These are phyloP conservation scores for Clarireedia monteithiana DNA, from an alignment of 2,329 filamentous ascomycete genomes.

Conservation along the genomic window DNA sequence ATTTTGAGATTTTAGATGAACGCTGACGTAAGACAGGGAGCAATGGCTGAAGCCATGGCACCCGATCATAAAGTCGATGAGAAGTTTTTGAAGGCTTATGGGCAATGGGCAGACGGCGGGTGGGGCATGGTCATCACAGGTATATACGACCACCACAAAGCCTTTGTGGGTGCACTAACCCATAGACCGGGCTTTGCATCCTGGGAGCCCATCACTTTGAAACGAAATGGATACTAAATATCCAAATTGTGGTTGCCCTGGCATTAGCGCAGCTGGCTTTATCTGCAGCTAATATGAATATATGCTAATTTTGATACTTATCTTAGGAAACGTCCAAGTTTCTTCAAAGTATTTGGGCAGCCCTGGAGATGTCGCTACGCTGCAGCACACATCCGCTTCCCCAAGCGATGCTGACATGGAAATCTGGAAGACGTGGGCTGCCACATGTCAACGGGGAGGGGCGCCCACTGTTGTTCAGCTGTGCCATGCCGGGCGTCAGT, in stretches of 20 bases:
- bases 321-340: slow-evolving; percentile 2
- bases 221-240: too few species aligned
- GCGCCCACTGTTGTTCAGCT: slow-evolving; percentile 38
- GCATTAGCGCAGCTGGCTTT: too few species aligned
- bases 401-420: slow-evolving; percentile 15
- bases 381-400: slow-evolving; percentile 23
- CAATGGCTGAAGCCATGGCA: slow-evolving; percentile 32
- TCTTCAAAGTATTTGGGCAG: background rate
- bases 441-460: slow-evolving; percentile 26
- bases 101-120: slow-evolving; percentile 44
- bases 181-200: too few species aligned
- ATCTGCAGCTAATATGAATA: too few species aligned
- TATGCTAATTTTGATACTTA: background rate
- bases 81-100: slow-evolving; percentile 39
- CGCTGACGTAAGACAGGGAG: background rate
- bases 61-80: slow-evolving; percentile 37
- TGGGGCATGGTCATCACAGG: slow-evolving; percentile 46
- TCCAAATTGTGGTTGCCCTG: too few species aligned
- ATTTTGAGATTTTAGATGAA: too few species aligned
- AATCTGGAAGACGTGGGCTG: slow-evolving; percentile 34
- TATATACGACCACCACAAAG: slow-evolving; percentile 2
- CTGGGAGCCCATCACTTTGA: too few species aligned
- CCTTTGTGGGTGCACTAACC: too few species aligned
- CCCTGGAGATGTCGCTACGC: background rate
- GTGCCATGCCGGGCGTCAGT: slow-evolving; percentile 41